Base-by-base conservation (phyloP, 2,329 filamentous ascomycete species). In the Penicillium psychrosexuale region DNA sequence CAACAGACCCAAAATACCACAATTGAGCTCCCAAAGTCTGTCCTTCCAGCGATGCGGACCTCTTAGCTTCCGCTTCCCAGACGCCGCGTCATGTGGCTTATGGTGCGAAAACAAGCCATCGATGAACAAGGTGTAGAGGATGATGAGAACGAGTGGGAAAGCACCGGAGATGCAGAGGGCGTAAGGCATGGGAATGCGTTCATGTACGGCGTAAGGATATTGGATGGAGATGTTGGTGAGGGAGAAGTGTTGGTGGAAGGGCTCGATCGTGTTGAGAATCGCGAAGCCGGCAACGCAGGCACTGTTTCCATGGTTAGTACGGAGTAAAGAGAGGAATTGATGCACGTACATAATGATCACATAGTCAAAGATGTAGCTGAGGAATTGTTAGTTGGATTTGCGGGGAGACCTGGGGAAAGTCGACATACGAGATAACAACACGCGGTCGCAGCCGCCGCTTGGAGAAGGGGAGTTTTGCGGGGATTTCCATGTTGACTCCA, bases 11-110 rank as follows among this genome's bases (percentile, higher is more conserved):
- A 85, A 66, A 11, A 84, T 76, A 2, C 82, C 82, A 61, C 82
- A 84, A 62, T 85, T 85, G 63, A 84, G 71, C 67, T 85, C 82
- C 82, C 82, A 85, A n/a, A 84, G 65, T 19, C 82, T 74, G 60
- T 84, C 80, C 63, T 80, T 80, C 61, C 81, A 76, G 37, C 77
- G 73, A 63, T 83, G 82, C 49, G 74, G 78, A 0, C 77, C 72
- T 49, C 72, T 73, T 36, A 76, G 47, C 47, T 70, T 74, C 45
- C 71, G 70, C 58, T 74, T 71, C 47, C 72, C 69, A 9, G 68
- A 67, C n/a, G 56, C 58, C 15, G 68, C 52, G 24, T 71, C 60
- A 34, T 69, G 69, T 5, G 71, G 66, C 52, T 75, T 76, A 55
- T 72, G 61, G 48, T 83, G 80, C 17, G 81, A 84, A 66, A 84